Conservation (phyloP, 2,329 filamentous ascomycete genomes). For the Fusarium albosuccineum region DNA sequence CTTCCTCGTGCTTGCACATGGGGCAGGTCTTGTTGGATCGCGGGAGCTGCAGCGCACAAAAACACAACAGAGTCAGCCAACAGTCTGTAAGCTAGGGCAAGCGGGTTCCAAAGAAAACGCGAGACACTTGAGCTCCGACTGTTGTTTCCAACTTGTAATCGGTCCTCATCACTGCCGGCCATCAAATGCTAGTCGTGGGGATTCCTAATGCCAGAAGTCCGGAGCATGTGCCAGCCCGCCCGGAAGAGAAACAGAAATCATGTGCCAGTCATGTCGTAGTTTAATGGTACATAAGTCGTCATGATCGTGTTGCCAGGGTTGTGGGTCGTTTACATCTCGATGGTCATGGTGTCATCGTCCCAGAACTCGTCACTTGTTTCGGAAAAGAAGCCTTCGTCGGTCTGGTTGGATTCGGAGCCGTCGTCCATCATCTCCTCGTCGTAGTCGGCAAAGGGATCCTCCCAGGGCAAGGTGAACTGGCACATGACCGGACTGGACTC, state of each 20-base stretch:
- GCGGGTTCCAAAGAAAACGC: constrained; percentile 47
- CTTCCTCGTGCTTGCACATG: constrained; percentile 86
- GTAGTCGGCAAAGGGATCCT: constrained; percentile 53
- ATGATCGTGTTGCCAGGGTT: constrained; percentile 10
- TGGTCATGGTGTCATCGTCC: constrained; percentile 39
- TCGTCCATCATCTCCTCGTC: constrained; percentile 54
- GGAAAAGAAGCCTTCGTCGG: constrained; percentile 37
- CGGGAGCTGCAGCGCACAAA: constrained; percentile 77
- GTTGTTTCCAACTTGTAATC: constrained; percentile 41
- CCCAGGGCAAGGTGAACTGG: constrained; percentile 47
- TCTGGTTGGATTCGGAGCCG: constrained; percentile 30
- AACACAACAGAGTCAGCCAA: constrained; percentile 59
- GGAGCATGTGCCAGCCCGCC: constrained; percentile 46
- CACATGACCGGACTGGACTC: constrained; percentile 48
- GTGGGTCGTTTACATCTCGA: constrained; percentile 31
- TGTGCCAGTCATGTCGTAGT: constrained; percentile 32
- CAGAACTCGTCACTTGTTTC: constrained; percentile 42
- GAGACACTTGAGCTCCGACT: constrained; percentile 43
- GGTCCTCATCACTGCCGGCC: constrained; percentile 30
- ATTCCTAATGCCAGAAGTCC: constrained; percentile 24
- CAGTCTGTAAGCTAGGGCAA: constrained; percentile 47
- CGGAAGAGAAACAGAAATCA: constrained; percentile 12
- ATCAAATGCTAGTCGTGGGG: constrained; percentile 35
- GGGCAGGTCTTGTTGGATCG: constrained; percentile 89
- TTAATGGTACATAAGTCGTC: constrained; percentile 9